phyloP scores from a whole-genome alignment of 192 early-diverging fungal genomes.

The Backusella tuberculispora region DNA sequence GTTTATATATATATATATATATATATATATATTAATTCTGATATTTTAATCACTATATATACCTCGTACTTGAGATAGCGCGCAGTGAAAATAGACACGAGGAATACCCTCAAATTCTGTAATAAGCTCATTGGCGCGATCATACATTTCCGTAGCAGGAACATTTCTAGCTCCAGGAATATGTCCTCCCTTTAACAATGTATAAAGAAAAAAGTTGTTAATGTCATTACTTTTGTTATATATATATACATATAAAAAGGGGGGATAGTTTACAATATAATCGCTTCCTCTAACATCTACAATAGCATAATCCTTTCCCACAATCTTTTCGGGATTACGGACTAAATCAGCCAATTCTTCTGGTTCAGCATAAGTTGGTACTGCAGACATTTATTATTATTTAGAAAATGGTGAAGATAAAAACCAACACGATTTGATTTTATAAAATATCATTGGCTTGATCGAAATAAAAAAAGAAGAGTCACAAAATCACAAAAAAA shows the following conservation, averaged over 20 bases:
- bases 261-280: slow-evolving; percentile 42
- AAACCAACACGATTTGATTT: not conserved
- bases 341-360: slow-evolving; percentile 17
- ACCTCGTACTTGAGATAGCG: slow-evolving; percentile 80
- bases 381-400: not conserved
- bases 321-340: not conserved
- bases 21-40: too few relatives aligned
- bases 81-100: slow-evolving; percentile 83
- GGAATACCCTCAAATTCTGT: slow-evolving; percentile 63
- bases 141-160: slow-evolving; percentile 64
- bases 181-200: slow-evolving; percentile 66
- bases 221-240: not conserved
- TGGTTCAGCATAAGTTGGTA: slow-evolving; percentile 13
- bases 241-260: not conserved
- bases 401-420: slow-evolving; percentile 10
- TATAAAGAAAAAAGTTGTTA: not conserved
- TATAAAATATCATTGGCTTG: not conserved
- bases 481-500: not conserved
- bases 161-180: slow-evolving; percentile 80
- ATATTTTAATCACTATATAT: not conserved
- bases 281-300: slow-evolving; percentile 75
- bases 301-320: slow-evolving; percentile 73
- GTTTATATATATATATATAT: too few relatives aligned
- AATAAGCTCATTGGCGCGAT: slow-evolving; percentile 46
- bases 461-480: not conserved